Percentiles rank a stretch among this genome's conserved stretches.
These are phyloP conservation scores for Angomonas desouzai DNA, from an alignment of 208 protist genomes.

Conservation along the genomic window DNA sequence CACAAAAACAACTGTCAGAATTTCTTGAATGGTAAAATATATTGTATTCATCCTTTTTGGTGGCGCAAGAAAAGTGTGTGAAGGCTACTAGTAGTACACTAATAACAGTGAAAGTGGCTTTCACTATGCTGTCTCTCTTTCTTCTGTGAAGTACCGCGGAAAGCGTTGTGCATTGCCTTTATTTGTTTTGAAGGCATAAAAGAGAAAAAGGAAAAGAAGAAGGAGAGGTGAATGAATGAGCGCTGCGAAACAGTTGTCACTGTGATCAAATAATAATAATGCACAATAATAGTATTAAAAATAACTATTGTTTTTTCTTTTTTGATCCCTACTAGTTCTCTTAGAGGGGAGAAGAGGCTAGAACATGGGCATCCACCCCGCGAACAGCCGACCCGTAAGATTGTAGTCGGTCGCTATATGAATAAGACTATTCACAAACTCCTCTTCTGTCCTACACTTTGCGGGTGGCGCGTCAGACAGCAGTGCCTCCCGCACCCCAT, in stretches of 20 bases:
- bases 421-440: constrained; percentile 70
- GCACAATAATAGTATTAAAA: not conserved
- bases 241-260: not conserved
- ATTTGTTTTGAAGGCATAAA: no score
- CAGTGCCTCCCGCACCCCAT: not conserved
- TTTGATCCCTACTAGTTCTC: constrained; percentile 2
- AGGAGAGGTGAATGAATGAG: no score
- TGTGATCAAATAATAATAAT: not conserved
- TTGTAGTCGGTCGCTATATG: constrained; percentile 84
- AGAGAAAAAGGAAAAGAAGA: no score
- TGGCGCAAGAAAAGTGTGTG: no score
- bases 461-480: not conserved
- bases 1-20: no score
- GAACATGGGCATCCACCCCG: constrained; percentile 36
- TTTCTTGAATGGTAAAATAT: no score
- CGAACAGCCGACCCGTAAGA: constrained; percentile 65
- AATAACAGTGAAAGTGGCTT: no score
- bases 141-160: no score
- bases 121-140: no score
- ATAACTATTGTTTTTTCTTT: constrained; percentile 13
- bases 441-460: constrained; percentile 35
- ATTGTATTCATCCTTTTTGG: no score
- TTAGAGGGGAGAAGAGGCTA: constrained; percentile 15
- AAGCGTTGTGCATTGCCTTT: no score
- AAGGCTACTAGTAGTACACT: no score